These are phyloP conservation scores for Rhodotorula kratochvilovae DNA, from an alignment of 768 basidiomycete species.

Conservation along the genomic window DNA sequence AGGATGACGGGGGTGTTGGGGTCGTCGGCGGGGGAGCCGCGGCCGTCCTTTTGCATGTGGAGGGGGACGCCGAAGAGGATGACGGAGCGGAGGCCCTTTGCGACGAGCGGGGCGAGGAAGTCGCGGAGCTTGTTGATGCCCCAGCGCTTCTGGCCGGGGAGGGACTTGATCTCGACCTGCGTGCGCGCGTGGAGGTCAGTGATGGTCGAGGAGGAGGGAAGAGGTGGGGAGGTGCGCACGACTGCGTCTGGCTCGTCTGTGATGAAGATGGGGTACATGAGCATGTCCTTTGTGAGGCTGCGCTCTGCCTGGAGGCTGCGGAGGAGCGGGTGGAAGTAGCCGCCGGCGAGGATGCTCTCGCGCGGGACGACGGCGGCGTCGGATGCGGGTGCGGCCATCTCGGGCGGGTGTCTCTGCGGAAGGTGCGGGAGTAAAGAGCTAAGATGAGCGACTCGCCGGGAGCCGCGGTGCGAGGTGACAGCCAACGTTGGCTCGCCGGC, in stretches of 20 bases:
- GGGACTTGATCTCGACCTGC: slow-evolving; percentile 64
- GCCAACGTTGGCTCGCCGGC: too few relatives aligned
- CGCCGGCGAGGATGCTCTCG: slow-evolving; percentile 57
- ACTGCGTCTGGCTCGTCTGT: slow-evolving; percentile 87
- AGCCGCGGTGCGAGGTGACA: too few relatives aligned
- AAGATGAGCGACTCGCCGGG: too few relatives aligned
- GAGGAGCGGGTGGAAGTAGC: slow-evolving; percentile 84
- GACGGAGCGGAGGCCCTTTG: slow-evolving; percentile 83
- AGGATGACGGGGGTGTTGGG: slow-evolving; percentile 84
- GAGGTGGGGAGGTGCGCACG: slow-evolving; percentile 46
- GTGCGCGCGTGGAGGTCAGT: slow-evolving; percentile 50
- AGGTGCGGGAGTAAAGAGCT: neutral
- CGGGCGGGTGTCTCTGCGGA: neutral
- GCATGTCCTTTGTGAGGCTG: slow-evolving; percentile 76
- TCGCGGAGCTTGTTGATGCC: slow-evolving; percentile 85
- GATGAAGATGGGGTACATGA: slow-evolving; percentile 99
- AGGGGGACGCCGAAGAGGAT: slow-evolving; percentile 92
- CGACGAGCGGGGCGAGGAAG: slow-evolving; percentile 79
- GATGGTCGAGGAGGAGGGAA: neutral
- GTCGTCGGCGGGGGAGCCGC: slow-evolving; percentile 86
- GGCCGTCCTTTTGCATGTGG: slow-evolving; percentile 69
- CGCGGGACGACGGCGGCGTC: slow-evolving; percentile 15
- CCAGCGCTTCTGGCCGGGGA: slow-evolving; percentile 89
- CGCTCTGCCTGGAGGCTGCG: slow-evolving; percentile 81
- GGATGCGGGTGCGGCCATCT: neutral